Conservation (phyloP, 2,329 filamentous ascomycete genomes). For the Alternaria solani region DNA sequence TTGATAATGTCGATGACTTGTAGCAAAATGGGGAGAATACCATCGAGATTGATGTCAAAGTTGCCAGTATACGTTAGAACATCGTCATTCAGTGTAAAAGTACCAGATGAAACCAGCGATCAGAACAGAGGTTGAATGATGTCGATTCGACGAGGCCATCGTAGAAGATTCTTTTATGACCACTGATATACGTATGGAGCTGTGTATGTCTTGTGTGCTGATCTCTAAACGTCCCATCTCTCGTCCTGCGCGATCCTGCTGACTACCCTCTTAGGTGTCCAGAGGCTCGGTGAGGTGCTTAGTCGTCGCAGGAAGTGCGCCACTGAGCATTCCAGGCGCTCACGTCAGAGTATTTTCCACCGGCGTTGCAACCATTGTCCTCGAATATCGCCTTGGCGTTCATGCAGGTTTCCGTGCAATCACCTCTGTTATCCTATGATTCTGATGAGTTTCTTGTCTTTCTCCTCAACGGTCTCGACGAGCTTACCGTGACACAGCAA, state of each 20-base stretch:
- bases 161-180: not conserved
- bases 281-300: not conserved
- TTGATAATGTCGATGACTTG: not conserved
- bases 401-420: not conserved
- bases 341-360: conserved; percentile 2
- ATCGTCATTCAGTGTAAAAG: not conserved
- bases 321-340: conserved; percentile 1
- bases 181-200: not conserved
- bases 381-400: not conserved
- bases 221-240: not conserved
- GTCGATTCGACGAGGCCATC: not conserved
- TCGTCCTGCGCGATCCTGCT: not conserved
- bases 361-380: not conserved
- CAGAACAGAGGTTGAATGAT: not conserved
- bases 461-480: not conserved
- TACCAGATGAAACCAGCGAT: not conserved
- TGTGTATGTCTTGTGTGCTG: not conserved
- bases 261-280: not conserved
- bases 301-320: conserved; percentile 1
- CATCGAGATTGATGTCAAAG: not conserved
- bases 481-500: conserved; percentile 1
- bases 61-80: not conserved
- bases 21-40: not conserved
- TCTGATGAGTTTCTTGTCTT: not conserved
- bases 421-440: not conserved